A percentile compares a stretch with the other conserved stretches of the same genome.
phyloP scores from a whole-genome alignment of 768 basidiomycete genomes.

The Porphyrellus cyaneotinctus region DNA sequence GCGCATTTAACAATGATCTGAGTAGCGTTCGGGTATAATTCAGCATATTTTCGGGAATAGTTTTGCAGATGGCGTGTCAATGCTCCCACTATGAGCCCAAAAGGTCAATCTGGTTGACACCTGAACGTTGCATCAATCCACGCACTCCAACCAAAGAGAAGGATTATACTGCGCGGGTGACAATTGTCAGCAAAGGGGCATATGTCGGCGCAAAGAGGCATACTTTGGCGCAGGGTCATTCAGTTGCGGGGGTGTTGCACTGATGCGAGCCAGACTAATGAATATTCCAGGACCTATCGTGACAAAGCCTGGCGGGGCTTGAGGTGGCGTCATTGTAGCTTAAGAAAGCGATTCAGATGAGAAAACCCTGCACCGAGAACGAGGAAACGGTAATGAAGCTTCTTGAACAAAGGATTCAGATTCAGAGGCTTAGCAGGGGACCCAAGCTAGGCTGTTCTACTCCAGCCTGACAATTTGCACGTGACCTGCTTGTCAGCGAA shows the following conservation, averaged over 20 bases:
- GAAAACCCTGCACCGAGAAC: not conserved
- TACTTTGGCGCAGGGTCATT: conserved; percentile 20
- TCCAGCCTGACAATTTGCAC: too few species aligned
- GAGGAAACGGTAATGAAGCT: not conserved
- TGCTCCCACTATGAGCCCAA: conserved; percentile 20
- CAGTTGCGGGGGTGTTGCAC: not conserved
- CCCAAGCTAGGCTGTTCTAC: too few species aligned
- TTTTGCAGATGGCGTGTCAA: conserved; percentile 23
- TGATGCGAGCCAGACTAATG: not conserved
- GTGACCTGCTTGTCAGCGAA: too few species aligned
- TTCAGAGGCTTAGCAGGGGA: too few species aligned
- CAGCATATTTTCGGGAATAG: conserved; percentile 23
- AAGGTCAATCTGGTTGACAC: not conserved
- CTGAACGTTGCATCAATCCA: not conserved
- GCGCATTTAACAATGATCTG: conserved; percentile 27
- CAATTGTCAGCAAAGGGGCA: not conserved
- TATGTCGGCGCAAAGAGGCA: not conserved
- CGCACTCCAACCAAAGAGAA: conserved; percentile 31
- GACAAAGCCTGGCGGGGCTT: not conserved
- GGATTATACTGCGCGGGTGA: conserved; percentile 19
- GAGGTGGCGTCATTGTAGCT: not conserved
- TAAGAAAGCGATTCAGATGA: not conserved
- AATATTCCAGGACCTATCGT: conserved; percentile 1
- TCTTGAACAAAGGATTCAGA: too few species aligned
- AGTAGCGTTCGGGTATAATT: conserved; percentile 25